Evolutionary conservation across 768 basidiomycete species (phyloP).

Genomic region (Suillus clintonianus): DNA sequence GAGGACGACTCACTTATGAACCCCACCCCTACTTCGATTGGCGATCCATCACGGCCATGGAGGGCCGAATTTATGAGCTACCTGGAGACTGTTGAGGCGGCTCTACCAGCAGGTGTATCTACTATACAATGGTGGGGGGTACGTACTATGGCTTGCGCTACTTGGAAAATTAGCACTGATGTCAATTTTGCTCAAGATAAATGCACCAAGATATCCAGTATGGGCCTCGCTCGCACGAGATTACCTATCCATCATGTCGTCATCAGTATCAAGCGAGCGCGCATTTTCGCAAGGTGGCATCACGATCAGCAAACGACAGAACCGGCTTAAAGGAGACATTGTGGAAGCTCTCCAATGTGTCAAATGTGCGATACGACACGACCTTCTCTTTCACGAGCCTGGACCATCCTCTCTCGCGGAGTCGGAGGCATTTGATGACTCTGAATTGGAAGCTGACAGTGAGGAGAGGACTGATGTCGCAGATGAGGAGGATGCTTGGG

Average conservation of each 20-base stretch:
- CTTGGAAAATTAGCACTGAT: background rate
- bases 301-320: constrained; percentile 35
- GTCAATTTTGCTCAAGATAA: constrained; percentile 9
- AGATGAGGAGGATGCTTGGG: background rate
- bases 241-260: constrained; percentile 40
- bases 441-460: background rate
- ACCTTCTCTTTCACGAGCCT: constrained; percentile 23
- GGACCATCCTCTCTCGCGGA: background rate
- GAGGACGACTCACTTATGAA: constrained; percentile 6
- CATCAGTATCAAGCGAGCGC: constrained; percentile 38
- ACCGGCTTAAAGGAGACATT: constrained; percentile 35
- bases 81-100: constrained; percentile 2
- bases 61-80: constrained; percentile 22
- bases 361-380: constrained; percentile 24
- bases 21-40: background rate
- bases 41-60: constrained; percentile 16
- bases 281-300: constrained; percentile 43
- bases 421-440: background rate
- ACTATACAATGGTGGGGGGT: constrained; percentile 39
- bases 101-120: constrained; percentile 16
- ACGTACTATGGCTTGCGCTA: constrained; percentile 14
- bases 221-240: constrained; percentile 41
- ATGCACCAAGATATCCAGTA: constrained; percentile 28
- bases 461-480: background rate
- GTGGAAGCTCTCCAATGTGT: constrained; percentile 34